Evolutionary conservation across 2,329 filamentous ascomycete species (phyloP), one percentile per base, ranked within the genome.

Genomic region (Diaporthe sp.): DNA sequence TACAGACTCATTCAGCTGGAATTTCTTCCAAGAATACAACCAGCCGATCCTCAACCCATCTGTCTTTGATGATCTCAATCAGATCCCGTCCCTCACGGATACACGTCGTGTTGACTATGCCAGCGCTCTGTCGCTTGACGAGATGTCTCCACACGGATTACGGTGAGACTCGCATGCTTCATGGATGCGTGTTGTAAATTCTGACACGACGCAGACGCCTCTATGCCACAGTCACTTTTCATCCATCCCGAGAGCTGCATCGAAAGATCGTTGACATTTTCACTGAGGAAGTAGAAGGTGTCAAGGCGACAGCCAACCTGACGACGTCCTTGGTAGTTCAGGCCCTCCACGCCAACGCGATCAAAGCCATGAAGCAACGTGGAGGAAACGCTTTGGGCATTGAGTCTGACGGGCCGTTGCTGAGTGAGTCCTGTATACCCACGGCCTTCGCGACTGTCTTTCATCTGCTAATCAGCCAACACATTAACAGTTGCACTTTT

Each of bases 11-110:
- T 63, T 63, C 19, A 19, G 39, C 17, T 47, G 59, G 59, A 32
- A 4, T n/a, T 63, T 63, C 59, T 47, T n/a, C 17, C 59, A 63
- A n/a, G 39, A 63, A 32, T 44, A 63, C 27, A 63, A 42, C 39
- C 59, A 63, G 27, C 39, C 59, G 9, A 27, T 47, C 25, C 59
- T 47, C 59, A 47, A 63, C 5, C 59, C 59, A 32, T 1, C 59
- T 4, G 59, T 63, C 4, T 63, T 63, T 32, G 59, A 63, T 5
- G 27, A 25, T 32, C 39, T 63, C 39, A 63, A 63, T n/a, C 39
- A 9, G 19, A 63, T 63, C 2, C 59, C 59, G 19, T 47, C 39
- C 25, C 25, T 63, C 5, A 4, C 39, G 17, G 59, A 63, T 32
- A 42, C 25, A 32, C 10, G 27, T 32, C 59, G 25, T 27, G 6